phyloP scores from a whole-genome alignment of 2,329 filamentous ascomycete species.

The Monilinia polystroma region DNA sequence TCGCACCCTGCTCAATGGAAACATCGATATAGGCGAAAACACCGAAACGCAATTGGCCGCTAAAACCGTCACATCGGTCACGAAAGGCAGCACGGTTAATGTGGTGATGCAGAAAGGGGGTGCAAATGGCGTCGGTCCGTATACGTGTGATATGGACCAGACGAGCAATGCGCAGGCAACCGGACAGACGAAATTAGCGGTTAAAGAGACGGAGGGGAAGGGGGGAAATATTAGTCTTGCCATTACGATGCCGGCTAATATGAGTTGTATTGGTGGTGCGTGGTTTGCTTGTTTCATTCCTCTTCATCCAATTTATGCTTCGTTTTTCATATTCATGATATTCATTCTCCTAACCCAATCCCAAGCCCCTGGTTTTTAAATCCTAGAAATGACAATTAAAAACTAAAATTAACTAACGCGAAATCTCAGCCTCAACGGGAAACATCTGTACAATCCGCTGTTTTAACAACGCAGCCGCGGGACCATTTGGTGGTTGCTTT shows the following conservation, averaged over 20 bases:
- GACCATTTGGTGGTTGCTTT: slow-evolving; percentile 59
- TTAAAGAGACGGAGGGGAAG: neutral
- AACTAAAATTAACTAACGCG: neutral
- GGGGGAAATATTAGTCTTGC: slow-evolving; percentile 4
- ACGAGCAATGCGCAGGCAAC: slow-evolving; percentile 37
- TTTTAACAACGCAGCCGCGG: slow-evolving; percentile 56
- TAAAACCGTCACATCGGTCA: slow-evolving; percentile 50
- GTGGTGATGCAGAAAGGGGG: slow-evolving; percentile 56
- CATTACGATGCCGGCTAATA: slow-evolving; percentile 7
- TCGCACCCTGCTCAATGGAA: slow-evolving; percentile 58
- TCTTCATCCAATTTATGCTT: neutral
- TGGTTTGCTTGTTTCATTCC: neutral
- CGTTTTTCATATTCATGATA: no score
- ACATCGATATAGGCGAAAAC: slow-evolving; percentile 60
- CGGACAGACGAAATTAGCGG: slow-evolving; percentile 4
- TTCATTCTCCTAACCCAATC: no score
- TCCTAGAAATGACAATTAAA: no score
- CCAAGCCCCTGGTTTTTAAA: no score
- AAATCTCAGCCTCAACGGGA: slow-evolving; percentile 44
- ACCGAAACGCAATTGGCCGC: slow-evolving; percentile 53
- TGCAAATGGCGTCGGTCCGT: slow-evolving; percentile 56
- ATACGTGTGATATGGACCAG: slow-evolving; percentile 53
- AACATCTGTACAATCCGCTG: slow-evolving; percentile 59
- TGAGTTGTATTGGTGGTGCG: slow-evolving; percentile 13
- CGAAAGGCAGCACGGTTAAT: slow-evolving; percentile 47